phyloP scores from a whole-genome alignment of 2,329 filamentous ascomycete species.

The Penicillium sp. region DNA sequence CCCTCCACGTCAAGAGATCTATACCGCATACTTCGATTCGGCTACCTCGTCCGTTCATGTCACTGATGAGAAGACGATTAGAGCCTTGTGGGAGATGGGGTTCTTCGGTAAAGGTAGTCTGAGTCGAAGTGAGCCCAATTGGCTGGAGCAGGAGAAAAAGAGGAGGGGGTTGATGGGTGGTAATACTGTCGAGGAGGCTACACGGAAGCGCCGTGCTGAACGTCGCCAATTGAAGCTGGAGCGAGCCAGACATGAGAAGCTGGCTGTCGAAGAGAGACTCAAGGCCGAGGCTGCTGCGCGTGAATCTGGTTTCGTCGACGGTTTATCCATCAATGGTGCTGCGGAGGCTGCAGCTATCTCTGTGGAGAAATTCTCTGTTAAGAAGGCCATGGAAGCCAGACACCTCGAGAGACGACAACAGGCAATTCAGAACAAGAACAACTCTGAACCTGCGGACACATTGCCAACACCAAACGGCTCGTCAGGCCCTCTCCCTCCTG shows the following conservation, averaged over 20 bases:
- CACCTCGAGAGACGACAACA: slow-evolving; percentile 32
- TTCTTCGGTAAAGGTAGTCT: slow-evolving; percentile 96
- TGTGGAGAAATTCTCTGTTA: slow-evolving; percentile 43
- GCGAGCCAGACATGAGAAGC: slow-evolving; percentile 82
- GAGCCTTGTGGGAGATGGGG: slow-evolving; percentile 91
- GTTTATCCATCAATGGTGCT: slow-evolving; percentile 24
- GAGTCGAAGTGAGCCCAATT: slow-evolving; percentile 93
- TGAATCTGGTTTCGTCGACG: slow-evolving; percentile 31
- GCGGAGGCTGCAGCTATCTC: slow-evolving; percentile 14
- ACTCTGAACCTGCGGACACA: slow-evolving; percentile 18
- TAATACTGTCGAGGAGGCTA: slow-evolving; percentile 82
- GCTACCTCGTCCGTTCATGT: slow-evolving; percentile 84
- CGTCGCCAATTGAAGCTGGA: slow-evolving; percentile 87
- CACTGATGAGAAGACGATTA: slow-evolving; percentile 74
- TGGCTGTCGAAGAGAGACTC: slow-evolving; percentile 77
- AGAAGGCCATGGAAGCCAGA: slow-evolving; percentile 42
- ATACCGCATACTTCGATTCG: slow-evolving; percentile 79
- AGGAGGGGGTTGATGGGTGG: slow-evolving; percentile 67
- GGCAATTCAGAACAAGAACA: slow-evolving; percentile 23
- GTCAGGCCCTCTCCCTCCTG: slow-evolving; percentile 73
- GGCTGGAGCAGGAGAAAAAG: slow-evolving; percentile 82
- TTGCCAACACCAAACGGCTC: slow-evolving; percentile 51
- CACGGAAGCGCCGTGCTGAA: slow-evolving; percentile 76
- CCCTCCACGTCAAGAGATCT: slow-evolving; percentile 65
- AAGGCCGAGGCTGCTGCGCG: slow-evolving; percentile 57